Base-by-base conservation (phyloP, 2,329 filamentous ascomycete genomes). In the Cladorrhinum sp. region DNA sequence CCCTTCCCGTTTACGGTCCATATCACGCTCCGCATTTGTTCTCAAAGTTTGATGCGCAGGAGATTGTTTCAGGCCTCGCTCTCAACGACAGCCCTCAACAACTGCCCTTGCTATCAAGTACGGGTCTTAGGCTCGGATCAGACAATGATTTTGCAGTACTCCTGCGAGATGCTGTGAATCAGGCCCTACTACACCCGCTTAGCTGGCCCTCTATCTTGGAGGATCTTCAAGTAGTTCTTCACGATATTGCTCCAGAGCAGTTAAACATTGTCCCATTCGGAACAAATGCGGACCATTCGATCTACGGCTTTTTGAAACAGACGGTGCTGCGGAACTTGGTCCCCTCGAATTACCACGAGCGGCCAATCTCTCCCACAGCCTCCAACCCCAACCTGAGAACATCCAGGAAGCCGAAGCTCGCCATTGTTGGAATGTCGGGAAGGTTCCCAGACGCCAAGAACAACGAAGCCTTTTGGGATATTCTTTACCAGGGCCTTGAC, bases 371-470 rank as follows among this genome's bases (percentile, higher is more conserved):
- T 46, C 7, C n/a, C 8, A 3, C 42, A 46, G n/a, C 18, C n/a
- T 18, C 6, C 7, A 21, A 4, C n/a, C 14, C n/a, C 10, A 16
- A 46, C 42, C n/a, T 20, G 8, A 33, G 6, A 30, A 61, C 20
- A 36, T 24, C 24, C 14, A 46, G 2, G 21, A 51, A 53, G n/a
- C 57, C 23, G 10, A 67, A 57, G 61, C 84, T 90, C 68, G 87
- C 87, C 64, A 88, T 90, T 62, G 82, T 89, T 50, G 86, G 86
- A 63, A 86, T 88, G 79, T 82, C 86, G 51, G 86, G 86, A 65
- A 80, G 87, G 55, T 86, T 87, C 69, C 86, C 87, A 10, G 73
- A 69, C 60, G 84, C 86, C 62, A 81, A 82, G 20, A 82, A 79
- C 66, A 80, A 82, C 52, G 84, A 88, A 42, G 78, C 80, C 30